These are phyloP conservation scores for Microsporum audouinii DNA, from an alignment of 2,329 filamentous ascomycete species.

Conservation along the genomic window DNA sequence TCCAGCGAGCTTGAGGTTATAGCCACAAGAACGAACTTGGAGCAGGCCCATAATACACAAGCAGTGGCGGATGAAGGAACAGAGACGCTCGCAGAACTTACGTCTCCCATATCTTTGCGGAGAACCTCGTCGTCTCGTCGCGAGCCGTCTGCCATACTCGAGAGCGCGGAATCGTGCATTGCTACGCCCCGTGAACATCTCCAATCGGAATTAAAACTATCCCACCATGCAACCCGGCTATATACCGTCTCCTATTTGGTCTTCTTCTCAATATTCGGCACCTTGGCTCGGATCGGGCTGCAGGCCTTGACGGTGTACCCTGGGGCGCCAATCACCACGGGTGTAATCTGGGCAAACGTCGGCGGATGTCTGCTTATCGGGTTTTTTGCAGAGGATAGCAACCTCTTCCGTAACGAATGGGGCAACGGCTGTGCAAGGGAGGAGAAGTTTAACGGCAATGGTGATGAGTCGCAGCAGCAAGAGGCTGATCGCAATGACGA, in stretches of 20 bases:
- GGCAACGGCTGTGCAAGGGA: constrained; percentile 24
- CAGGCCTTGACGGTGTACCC: constrained; percentile 70
- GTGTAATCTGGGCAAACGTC: constrained; percentile 79
- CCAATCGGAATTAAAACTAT: constrained; percentile 7
- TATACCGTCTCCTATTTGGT: constrained; percentile 73
- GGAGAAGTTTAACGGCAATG: not conserved
- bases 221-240: constrained; percentile 43
- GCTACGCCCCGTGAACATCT: constrained; percentile 11
- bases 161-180: constrained; percentile 16
- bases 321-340: constrained; percentile 60
- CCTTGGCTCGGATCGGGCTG: constrained; percentile 68
- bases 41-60: not conserved
- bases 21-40: constrained; percentile 4
- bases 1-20: not conserved
- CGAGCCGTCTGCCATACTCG: constrained; percentile 30
- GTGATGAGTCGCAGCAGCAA: not conserved
- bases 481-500: not conserved
- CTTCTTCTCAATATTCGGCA: constrained; percentile 75
- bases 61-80: constrained; percentile 6
- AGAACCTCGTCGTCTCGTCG: constrained; percentile 12
- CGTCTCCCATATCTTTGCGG: constrained; percentile 35
- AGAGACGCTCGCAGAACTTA: constrained; percentile 18
- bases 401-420: constrained; percentile 61
- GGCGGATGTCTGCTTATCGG: constrained; percentile 73
- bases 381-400: constrained; percentile 67